A percentile compares a stretch with the other conserved stretches of the same genome.
Conservation (phyloP, 148 eudicot genomes). For the Rhododendron griersonianum region DNA sequence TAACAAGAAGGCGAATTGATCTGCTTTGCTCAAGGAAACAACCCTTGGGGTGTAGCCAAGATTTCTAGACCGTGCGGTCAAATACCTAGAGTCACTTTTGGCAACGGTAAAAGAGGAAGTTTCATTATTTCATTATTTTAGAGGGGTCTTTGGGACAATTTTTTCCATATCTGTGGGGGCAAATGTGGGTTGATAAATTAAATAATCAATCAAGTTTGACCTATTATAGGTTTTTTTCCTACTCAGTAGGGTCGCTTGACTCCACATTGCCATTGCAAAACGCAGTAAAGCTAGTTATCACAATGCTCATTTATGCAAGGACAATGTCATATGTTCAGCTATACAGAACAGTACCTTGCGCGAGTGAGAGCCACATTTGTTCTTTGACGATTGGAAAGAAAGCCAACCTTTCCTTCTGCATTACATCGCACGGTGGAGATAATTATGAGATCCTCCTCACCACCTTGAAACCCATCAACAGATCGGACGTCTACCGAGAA, state of each 20-base stretch:
- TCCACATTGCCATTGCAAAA: conserved; percentile 10
- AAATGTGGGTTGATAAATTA: background rate
- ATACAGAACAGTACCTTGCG: conserved; percentile 33
- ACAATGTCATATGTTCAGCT: background rate
- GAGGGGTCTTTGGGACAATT: background rate
- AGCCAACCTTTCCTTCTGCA: conserved; percentile 54
- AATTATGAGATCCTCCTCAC: conserved; percentile 45
- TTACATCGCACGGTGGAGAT: conserved; percentile 68
- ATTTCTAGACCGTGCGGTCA: background rate
- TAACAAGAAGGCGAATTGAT: background rate
- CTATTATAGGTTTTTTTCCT: background rate
- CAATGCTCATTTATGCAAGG: conserved; percentile 6
- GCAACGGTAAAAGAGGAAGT: background rate
- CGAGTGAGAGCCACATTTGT: conserved; percentile 29
- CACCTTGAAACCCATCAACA: background rate
- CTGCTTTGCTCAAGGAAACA: background rate
- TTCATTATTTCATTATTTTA: background rate
- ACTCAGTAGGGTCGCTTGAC: background rate
- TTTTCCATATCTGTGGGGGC: background rate
- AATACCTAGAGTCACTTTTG: background rate
- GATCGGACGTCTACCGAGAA: background rate
- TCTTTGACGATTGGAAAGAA: conserved; percentile 57
- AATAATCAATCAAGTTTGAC: background rate
- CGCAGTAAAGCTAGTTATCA: conserved; percentile 34
- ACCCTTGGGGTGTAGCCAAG: background rate